A percentile compares a stretch with the other conserved stretches of the same genome.
Conservation (phyloP, 2,329 filamentous ascomycete species). For the Karstenula rhodostoma region DNA sequence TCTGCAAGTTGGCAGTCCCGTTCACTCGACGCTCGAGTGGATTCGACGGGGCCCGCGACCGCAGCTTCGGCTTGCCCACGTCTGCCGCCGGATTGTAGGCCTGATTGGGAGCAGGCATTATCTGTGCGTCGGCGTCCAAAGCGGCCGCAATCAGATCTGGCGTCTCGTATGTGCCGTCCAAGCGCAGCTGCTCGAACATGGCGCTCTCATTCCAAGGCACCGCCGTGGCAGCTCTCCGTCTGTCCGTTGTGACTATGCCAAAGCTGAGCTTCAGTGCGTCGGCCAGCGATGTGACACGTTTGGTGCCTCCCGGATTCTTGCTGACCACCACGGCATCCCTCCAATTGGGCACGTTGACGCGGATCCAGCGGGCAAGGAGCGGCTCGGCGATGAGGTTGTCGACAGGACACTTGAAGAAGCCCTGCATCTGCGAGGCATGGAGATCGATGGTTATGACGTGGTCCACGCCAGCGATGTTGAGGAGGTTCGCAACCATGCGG, state of each 20-base stretch:
- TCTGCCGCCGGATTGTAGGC: slow-evolving; percentile 38
- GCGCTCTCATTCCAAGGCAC: slow-evolving; percentile 78
- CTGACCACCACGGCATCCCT: slow-evolving; percentile 93
- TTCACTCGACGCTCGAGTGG: slow-evolving; percentile 42
- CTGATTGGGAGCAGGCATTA: slow-evolving; percentile 37
- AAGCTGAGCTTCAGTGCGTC: slow-evolving; percentile 98
- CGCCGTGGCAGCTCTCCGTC: slow-evolving; percentile 51
- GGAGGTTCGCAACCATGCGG: slow-evolving; percentile 93
- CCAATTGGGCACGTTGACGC: slow-evolving; percentile 87
- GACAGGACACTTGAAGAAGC: slow-evolving; percentile 97
- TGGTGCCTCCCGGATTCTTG: slow-evolving; percentile 97
- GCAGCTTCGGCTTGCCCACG: slow-evolving; percentile 36
- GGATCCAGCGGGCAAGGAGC: slow-evolving; percentile 94
- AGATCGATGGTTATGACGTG: slow-evolving; percentile 98
- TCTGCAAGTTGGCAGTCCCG: slow-evolving; percentile 35
- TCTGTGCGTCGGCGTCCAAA: slow-evolving; percentile 45
- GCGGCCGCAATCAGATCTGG: slow-evolving; percentile 39
- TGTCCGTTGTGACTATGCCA: slow-evolving; percentile 90
- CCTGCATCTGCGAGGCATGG: slow-evolving; percentile 95
- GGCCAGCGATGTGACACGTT: slow-evolving; percentile 93
- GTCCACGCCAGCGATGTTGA: slow-evolving; percentile 92
- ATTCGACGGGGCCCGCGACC: slow-evolving; percentile 33
- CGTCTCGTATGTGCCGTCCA: slow-evolving; percentile 54
- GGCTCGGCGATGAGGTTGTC: slow-evolving; percentile 98
- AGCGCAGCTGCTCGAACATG: slow-evolving; percentile 64